Conservation (phyloP, 2,329 filamentous ascomycete species). For the Aspergillus sp. region DNA sequence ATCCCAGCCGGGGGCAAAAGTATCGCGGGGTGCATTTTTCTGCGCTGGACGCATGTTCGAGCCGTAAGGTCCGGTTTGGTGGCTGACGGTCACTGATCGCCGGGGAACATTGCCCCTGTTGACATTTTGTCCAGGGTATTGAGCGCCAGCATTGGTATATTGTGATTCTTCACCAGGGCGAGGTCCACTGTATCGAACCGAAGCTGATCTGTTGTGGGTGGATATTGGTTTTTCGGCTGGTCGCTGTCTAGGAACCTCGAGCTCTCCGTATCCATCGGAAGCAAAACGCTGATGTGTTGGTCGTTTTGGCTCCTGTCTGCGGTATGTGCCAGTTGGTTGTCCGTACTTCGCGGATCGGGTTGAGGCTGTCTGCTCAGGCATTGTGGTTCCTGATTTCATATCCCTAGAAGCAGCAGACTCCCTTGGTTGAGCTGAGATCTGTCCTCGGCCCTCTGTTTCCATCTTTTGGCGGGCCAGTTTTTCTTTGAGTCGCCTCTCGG, state of each 20-base stretch:
- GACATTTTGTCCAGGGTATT: conserved; percentile 6
- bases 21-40: conserved; percentile 2
- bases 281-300: conserved; percentile 8
- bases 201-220: conserved; percentile 10
- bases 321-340: conserved; percentile 4
- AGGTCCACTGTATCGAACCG: conserved; percentile 15
- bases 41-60: conserved; percentile 4
- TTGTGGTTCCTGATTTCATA: conserved; percentile 6
- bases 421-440: conserved; percentile 5
- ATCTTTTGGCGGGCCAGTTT: conserved; percentile 26
- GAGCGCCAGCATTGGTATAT: conserved; percentile 9
- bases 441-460: conserved; percentile 7
- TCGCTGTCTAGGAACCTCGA: conserved; percentile 6
- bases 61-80: conserved; percentile 6
- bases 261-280: conserved; percentile 7
- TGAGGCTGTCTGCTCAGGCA: conserved; percentile 1
- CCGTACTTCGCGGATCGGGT: neutral
- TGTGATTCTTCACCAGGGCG: conserved; percentile 14
- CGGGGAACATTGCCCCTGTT: conserved; percentile 17
- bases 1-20: neutral
- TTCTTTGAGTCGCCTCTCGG: conserved; percentile 69
- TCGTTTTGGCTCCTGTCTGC: conserved; percentile 11
- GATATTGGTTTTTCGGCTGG: conserved; percentile 3
- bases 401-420: conserved; percentile 9
- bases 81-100: conserved; percentile 22